Conservation (phyloP, 345 rosid genomes). For the Mercurialis annua region DNA sequence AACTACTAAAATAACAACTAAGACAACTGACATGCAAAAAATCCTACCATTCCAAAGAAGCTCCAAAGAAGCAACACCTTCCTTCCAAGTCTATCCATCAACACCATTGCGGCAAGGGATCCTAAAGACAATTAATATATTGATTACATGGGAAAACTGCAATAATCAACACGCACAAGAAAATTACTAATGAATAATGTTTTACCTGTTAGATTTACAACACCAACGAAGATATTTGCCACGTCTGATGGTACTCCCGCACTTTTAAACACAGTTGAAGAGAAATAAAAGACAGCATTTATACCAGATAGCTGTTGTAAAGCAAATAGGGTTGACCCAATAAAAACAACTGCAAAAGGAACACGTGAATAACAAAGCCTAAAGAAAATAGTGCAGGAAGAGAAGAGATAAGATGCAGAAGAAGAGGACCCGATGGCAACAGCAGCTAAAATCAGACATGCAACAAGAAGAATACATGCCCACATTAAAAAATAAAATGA, state of each 20-base stretch:
- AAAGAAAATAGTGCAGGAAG: slow-evolving; percentile 23
- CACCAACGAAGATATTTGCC: slow-evolving; percentile 73
- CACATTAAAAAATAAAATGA: slow-evolving; percentile 5
- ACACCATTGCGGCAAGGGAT: slow-evolving; percentile 75
- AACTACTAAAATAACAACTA: neutral
- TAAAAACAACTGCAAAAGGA: slow-evolving; percentile 99
- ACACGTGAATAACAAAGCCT: slow-evolving; percentile 64
- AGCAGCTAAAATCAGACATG: neutral
- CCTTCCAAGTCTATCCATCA: slow-evolving; percentile 95
- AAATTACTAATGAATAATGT: slow-evolving; percentile 10
- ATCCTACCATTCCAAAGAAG: slow-evolving; percentile 73
- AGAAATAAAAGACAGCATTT: slow-evolving; percentile 98
- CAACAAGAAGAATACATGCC: slow-evolving; percentile 11
- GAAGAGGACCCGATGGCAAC: slow-evolving; percentile 10
- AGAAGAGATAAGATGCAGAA: neutral
- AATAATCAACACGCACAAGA: neutral
- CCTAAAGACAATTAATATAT: slow-evolving; percentile 41
- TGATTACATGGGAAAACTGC: neutral
- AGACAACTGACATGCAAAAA: slow-evolving; percentile 6
- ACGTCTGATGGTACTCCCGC: slow-evolving; percentile 81
- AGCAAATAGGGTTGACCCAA: slow-evolving; percentile 99
- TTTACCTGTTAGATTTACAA: slow-evolving; percentile 75
- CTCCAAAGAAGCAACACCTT: slow-evolving; percentile 75
- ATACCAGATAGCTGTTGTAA: slow-evolving; percentile 99
- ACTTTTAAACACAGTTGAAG: slow-evolving; percentile 94